Evolutionary conservation across 225 moss, liverwort and hornwort genomes (phyloP), one percentile per base, ranked within the genome.

Genomic region (Climacium dendroides): DNA sequence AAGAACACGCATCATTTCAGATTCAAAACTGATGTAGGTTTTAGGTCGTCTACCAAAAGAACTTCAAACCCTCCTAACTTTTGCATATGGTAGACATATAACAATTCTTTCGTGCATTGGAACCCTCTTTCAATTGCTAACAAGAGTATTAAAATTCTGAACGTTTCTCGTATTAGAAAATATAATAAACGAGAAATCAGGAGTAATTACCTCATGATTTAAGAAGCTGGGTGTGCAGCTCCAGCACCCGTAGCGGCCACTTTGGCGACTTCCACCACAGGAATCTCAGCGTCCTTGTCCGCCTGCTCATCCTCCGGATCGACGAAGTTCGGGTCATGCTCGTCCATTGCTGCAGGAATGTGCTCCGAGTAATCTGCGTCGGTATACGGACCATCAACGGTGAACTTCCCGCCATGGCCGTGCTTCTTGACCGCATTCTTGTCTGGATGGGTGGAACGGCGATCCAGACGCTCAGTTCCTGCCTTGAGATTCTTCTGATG

Each of bases 401-500:
- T 96, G 57, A 79, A 96, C 78, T 90, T 94, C 9, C 96, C 95
- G 28, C 96, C 96, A 29, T 95, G 95, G 16, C 96, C 96, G 29
- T 90, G 91, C 86, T 95, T 95, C 90, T 95, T 96, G 30, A 93
- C 94, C 5, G 72, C 87, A 48, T 93, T 93, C 55, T 91, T 94
- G 41, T 91, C 83, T 5, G 90, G 87, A 52, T 87, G 78, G 6
- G 50, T 87, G 6, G 96, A 95, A 60, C 94, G 92, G 48, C 90
- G 90, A 83, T 94, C 94, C 74, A 91, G 48, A 45, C 94, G 91
- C 87, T 92, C 89, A 3, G 67, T 57, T 5, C 95, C 95, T 57
- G 79, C 72, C 83, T 95, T 95, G 8, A 95, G n/a, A 70, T 88
- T 93, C 55, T 73, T 88, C 23, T 85, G 53, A n/a, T 90, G 93